phyloP scores from a whole-genome alignment of 2,329 filamentous ascomycete species.

The Trichoderma guizhouense region DNA sequence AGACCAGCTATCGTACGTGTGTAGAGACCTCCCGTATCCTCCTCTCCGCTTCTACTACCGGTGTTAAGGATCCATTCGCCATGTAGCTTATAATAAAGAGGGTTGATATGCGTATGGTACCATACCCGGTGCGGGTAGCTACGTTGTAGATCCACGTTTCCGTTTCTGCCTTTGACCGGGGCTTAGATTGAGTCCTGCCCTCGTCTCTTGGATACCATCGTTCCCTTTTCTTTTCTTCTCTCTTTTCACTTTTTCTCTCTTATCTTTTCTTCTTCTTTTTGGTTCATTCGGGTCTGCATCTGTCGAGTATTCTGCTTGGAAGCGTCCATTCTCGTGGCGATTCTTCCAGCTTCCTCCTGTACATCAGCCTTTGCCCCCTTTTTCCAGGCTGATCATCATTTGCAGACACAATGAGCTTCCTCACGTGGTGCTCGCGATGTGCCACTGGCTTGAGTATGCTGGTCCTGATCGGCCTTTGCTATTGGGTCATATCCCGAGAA shows the following conservation, averaged over 20 bases:
- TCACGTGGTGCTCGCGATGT: constrained; percentile 52
- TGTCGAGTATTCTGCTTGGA: neutral
- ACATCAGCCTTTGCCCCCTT: neutral
- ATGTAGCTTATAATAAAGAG: constrained; percentile 1
- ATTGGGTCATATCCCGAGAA: constrained; percentile 54
- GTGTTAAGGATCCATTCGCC: neutral
- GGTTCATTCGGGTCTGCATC: neutral
- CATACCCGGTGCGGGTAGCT: neutral
- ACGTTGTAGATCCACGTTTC: neutral
- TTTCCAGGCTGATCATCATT: neutral
- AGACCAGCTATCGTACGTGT: too few species aligned
- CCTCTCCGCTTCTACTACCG: neutral
- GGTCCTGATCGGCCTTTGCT: constrained; percentile 46
- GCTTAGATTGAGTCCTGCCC: neutral
- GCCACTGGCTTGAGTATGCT: constrained; percentile 55
- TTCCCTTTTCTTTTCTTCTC: neutral
- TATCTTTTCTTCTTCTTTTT: too few species aligned
- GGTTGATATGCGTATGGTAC: neutral
- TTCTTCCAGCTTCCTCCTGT: neutral
- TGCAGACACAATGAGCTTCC: constrained; percentile 45
- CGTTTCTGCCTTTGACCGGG: neutral
- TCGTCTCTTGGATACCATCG: neutral
- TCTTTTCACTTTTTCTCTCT: too few species aligned
- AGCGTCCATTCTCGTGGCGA: neutral
- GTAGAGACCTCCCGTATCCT: neutral